Evolutionary conservation across 768 basidiomycete species (phyloP).

Genomic region (Mycena kentingensis): DNA sequence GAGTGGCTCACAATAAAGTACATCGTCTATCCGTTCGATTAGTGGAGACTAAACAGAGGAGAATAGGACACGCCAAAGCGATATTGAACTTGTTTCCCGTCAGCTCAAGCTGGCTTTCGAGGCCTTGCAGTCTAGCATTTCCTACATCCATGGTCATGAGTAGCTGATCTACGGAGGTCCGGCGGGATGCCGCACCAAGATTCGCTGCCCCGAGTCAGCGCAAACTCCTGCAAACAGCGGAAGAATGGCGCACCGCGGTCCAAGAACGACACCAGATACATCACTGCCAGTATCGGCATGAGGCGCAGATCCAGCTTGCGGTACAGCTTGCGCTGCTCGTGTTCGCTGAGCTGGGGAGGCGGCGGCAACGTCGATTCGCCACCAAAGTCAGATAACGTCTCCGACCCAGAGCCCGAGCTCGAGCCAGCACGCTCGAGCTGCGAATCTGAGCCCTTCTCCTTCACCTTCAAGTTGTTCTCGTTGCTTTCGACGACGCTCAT

Average conservation of each 20-base stretch:
- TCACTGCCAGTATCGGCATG: slow-evolving; percentile 58
- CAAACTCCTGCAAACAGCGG: not conserved
- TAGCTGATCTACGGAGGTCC: not conserved
- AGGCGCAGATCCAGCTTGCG: slow-evolving; percentile 59
- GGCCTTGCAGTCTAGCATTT: slow-evolving; percentile 68
- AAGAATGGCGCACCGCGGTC: slow-evolving; percentile 50
- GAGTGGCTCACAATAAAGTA: slow-evolving; percentile 61
- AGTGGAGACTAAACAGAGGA: not conserved
- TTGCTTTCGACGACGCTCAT: too few relatives aligned
- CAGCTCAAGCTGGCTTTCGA: slow-evolving; percentile 56
- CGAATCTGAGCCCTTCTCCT: slow-evolving; percentile 14
- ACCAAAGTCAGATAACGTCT: slow-evolving; percentile 38
- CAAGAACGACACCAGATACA: slow-evolving; percentile 66
- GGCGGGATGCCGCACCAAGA: slow-evolving; percentile 45
- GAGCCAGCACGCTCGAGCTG: not conserved
- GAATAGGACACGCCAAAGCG: slow-evolving; percentile 48
- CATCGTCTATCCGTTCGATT: slow-evolving; percentile 54
- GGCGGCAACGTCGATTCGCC: slow-evolving; percentile 48
- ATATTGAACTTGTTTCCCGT: slow-evolving; percentile 65
- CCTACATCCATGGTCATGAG: slow-evolving; percentile 36
- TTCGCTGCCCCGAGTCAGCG: slow-evolving; percentile 44
- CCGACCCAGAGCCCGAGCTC: not conserved
- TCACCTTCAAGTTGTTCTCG: too few relatives aligned
- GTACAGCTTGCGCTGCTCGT: slow-evolving; percentile 56
- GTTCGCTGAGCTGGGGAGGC: slow-evolving; percentile 46